Percentiles rank a stretch among this genome's conserved stretches.
phyloP scores from a whole-genome alignment of 164 flowering plant genomes.

The Chimonanthus praecox region DNA sequence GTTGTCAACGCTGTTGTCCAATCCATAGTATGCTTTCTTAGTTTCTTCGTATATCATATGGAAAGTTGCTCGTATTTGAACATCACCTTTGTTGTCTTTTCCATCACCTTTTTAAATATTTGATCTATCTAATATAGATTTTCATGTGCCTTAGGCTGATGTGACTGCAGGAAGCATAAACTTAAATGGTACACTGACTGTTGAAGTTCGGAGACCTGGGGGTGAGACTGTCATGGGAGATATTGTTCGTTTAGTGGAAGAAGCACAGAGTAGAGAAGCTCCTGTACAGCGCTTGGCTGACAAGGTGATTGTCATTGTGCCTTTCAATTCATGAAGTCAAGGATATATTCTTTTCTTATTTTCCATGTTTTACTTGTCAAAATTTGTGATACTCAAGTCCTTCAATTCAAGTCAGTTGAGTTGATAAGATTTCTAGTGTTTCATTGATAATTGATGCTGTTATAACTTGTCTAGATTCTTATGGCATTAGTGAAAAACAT shows the following conservation, averaged over 20 bases:
- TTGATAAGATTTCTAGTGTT: neutral
- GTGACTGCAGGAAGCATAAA: slow-evolving; percentile 96
- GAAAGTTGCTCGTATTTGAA: neutral
- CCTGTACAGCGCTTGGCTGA: slow-evolving; percentile 96
- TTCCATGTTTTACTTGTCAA: neutral
- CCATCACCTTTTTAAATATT: neutral
- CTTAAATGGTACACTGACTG: slow-evolving; percentile 83
- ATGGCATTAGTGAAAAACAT: neutral
- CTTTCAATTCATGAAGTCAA: neutral
- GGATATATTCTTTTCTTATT: neutral
- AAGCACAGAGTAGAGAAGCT: slow-evolving; percentile 97
- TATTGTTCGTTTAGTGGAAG: slow-evolving; percentile 92
- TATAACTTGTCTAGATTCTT: neutral
- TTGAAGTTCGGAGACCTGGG: slow-evolving; percentile 91
- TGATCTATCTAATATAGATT: neutral
- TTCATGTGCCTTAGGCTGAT: slow-evolving; percentile 50
- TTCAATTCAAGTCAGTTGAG: neutral
- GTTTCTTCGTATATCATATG: neutral
- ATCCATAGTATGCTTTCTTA: no score
- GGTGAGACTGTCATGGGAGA: slow-evolving; percentile 92
- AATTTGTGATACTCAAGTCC: neutral
- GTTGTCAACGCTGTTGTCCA: neutral
- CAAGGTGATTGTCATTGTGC: slow-evolving; percentile 42
- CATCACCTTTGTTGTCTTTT: neutral
- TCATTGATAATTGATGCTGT: neutral